These are phyloP conservation scores for Cutaneotrichosporon sp. DNA, from an alignment of 1,284 basidiomycete species.

Conservation along the genomic window DNA sequence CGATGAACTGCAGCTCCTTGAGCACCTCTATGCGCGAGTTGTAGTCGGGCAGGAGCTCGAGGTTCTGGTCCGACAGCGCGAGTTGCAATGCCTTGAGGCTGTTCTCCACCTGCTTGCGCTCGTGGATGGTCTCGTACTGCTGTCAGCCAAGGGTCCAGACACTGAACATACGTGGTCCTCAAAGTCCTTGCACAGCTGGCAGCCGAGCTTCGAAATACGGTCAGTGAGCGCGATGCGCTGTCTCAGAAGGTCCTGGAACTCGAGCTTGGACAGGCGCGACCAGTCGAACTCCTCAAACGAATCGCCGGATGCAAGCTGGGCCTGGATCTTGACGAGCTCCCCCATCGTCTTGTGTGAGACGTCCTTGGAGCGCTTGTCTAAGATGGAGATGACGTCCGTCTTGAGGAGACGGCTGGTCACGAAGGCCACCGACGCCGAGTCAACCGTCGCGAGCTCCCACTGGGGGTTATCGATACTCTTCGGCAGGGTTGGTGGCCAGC, in stretches of 20 bases:
- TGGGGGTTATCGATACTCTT: conserved; percentile 60
- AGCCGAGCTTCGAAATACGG: conserved; percentile 58
- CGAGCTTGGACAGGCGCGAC: conserved; percentile 76
- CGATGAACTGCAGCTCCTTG: conserved; percentile 87
- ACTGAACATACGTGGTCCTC: conserved; percentile 62
- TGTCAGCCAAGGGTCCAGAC: conserved; percentile 4
- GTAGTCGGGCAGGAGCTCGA: conserved; percentile 96
- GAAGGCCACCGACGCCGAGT: conserved; percentile 73
- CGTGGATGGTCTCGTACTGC: conserved; percentile 75
- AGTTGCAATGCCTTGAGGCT: conserved; percentile 75
- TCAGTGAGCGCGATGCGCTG: conserved; percentile 61
- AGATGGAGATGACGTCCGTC: conserved; percentile 61
- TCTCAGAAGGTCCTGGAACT: conserved; percentile 84
- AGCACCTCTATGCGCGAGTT: conserved; percentile 90
- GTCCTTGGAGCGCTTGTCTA: conserved; percentile 65
- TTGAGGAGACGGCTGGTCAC: conserved; percentile 73
- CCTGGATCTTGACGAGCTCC: conserved; percentile 59
- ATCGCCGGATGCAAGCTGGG: conserved; percentile 57
- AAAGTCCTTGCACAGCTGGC: conserved; percentile 67
- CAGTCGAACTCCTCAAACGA: conserved; percentile 77
- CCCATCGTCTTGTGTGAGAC: conserved; percentile 31
- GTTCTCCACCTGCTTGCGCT: conserved; percentile 68
- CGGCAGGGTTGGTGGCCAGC: conserved; percentile 67
- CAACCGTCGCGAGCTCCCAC: conserved; percentile 71
- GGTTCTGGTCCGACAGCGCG: conserved; percentile 90